These are phyloP conservation scores for Trypethelium eluteriae DNA, from an alignment of 495 filamentous ascomycete genomes.

Conservation along the genomic window DNA sequence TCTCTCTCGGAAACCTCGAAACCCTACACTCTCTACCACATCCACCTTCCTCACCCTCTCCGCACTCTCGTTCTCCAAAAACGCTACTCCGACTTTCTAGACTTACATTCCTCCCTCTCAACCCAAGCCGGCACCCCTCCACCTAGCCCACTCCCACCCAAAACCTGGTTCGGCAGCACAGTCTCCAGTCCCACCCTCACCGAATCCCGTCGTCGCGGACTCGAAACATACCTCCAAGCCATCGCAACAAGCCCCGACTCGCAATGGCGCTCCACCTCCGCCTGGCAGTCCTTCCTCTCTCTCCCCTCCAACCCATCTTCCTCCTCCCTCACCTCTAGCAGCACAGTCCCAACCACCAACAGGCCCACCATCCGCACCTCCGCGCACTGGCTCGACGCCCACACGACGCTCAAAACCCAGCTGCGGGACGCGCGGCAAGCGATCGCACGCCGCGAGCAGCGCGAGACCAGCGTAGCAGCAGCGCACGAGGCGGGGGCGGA, in stretches of 20 bases:
- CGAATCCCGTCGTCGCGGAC: constrained; percentile 63
- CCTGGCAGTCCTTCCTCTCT: constrained; percentile 81
- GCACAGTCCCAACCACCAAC: constrained; percentile 36
- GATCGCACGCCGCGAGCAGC: constrained; percentile 68
- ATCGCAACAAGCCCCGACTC: constrained; percentile 69
- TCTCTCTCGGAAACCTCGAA: constrained; percentile 48
- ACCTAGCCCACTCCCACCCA: constrained; percentile 62
- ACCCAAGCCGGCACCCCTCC: constrained; percentile 54
- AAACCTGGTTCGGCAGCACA: constrained; percentile 81
- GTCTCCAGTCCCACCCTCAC: constrained; percentile 66
- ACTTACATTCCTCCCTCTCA: constrained; percentile 63
- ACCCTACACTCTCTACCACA: constrained; percentile 86
- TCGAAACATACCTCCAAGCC: constrained; percentile 74
- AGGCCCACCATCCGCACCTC: constrained; percentile 37
- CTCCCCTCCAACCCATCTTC: constrained; percentile 52
- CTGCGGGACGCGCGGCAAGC: constrained; percentile 74
- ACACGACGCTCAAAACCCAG: constrained; percentile 70
- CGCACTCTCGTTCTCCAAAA: constrained; percentile 81
- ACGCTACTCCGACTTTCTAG: constrained; percentile 86
- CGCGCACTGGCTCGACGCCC: constrained; percentile 76
- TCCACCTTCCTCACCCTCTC: constrained; percentile 78
- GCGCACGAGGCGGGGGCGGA: constrained; percentile 72
- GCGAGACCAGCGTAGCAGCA: constrained; percentile 49
- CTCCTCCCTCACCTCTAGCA: background rate
- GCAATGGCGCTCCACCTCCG: constrained; percentile 76